Conservation (phyloP, 2,329 filamentous ascomycete species). For the Penicillium sp. region DNA sequence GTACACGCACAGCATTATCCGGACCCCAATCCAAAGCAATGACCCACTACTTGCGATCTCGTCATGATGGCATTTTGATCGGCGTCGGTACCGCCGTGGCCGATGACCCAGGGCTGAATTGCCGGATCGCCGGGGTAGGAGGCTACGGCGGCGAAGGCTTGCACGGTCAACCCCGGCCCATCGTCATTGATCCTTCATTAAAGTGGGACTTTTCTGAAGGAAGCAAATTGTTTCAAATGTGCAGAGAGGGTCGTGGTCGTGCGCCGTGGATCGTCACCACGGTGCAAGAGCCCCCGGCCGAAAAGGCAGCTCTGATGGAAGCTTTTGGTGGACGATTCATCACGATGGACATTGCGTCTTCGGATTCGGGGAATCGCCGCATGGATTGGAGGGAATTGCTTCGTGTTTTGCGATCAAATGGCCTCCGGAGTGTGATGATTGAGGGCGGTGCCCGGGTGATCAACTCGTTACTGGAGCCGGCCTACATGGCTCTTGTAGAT, state of each 20-base stretch:
- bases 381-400: constrained; percentile 59
- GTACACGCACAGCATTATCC: constrained; percentile 70
- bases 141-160: constrained; percentile 48
- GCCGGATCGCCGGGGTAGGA: constrained; percentile 58
- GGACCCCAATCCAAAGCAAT: constrained; percentile 80
- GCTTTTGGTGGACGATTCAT: constrained; percentile 29
- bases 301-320: constrained; percentile 20
- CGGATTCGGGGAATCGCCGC: constrained; percentile 10
- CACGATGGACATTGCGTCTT: constrained; percentile 15
- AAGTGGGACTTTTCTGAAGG: constrained; percentile 59
- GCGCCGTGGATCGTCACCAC: constrained; percentile 63
- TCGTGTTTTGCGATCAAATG: constrained; percentile 47
- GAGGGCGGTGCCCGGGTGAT: constrained; percentile 81
- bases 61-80: constrained; percentile 77
- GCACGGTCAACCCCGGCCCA: constrained; percentile 63
- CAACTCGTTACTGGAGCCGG: constrained; percentile 62
- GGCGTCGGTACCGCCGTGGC: constrained; percentile 77
- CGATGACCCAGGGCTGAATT: constrained; percentile 82
- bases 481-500: constrained; percentile 55
- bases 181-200: constrained; percentile 69
- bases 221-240: constrained; percentile 61
- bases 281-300: constrained; percentile 7
- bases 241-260: constrained; percentile 56
- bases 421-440: constrained; percentile 74
- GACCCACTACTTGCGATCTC: constrained; percentile 86